Percentiles rank a stretch among this genome's conserved stretches.
Evolutionary conservation across 2,329 filamentous ascomycete species (phyloP).

Genomic region (Elsinoe batatas): DNA sequence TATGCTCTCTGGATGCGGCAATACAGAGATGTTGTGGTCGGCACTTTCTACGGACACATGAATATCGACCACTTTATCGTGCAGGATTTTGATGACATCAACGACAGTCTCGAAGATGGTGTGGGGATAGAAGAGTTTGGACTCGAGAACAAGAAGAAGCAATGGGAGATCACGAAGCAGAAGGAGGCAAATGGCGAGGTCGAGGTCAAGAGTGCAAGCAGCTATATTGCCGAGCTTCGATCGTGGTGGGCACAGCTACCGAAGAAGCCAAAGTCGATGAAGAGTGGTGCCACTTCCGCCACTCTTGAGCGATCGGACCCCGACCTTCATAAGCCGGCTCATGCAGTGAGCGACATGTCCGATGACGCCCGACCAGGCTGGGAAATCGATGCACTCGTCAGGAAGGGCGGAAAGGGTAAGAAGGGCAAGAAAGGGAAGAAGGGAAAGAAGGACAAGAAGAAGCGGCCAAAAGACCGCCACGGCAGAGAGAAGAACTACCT

Average conservation of each 20-base stretch:
- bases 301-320: neutral
- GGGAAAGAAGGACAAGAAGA: constrained; percentile 32
- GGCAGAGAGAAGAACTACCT: constrained; percentile 43
- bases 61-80: constrained; percentile 96
- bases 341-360: neutral
- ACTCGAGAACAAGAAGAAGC: constrained; percentile 31
- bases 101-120: constrained; percentile 44
- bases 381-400: constrained; percentile 16
- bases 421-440: constrained; percentile 21
- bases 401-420: constrained; percentile 18
- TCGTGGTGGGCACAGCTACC: constrained; percentile 70
- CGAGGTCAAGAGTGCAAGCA: constrained; percentile 54
- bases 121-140: constrained; percentile 21
- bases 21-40: constrained; percentile 80
- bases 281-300: neutral
- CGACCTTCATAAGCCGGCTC: neutral
- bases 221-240: constrained; percentile 72
- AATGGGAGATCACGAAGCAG: constrained; percentile 27
- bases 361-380: constrained; percentile 17
- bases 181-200: constrained; percentile 40
- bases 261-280: constrained; percentile 23
- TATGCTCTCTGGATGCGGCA: constrained; percentile 85
- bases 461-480: constrained; percentile 41
- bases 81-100: constrained; percentile 71
- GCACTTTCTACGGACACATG: constrained; percentile 85